Evolutionary conservation across 2,329 filamentous ascomycete genomes (phyloP).

Genomic region (Pestalotiopsis sp.): DNA sequence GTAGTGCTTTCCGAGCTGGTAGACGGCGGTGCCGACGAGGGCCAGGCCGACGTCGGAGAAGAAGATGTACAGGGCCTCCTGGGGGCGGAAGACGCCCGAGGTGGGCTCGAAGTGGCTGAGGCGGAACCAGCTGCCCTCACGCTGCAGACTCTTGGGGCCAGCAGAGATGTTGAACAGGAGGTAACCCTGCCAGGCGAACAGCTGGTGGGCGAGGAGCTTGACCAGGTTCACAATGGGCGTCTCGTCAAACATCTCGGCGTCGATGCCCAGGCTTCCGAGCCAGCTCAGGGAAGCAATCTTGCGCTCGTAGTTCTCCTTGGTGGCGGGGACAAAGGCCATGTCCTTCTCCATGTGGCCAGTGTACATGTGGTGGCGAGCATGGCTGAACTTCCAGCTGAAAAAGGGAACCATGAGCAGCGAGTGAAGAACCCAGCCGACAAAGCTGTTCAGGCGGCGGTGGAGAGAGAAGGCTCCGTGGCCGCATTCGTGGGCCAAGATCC

Average conservation of each 20-base stretch:
- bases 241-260: slow-evolving; percentile 62
- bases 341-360: slow-evolving; percentile 70
- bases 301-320: slow-evolving; percentile 36
- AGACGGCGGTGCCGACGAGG: slow-evolving; percentile 52
- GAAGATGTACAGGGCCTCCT: slow-evolving; percentile 57
- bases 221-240: slow-evolving; percentile 58
- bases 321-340: slow-evolving; percentile 63
- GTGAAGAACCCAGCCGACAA: slow-evolving; percentile 66
- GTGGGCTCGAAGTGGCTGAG: slow-evolving; percentile 63
- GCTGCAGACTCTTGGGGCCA: slow-evolving; percentile 49
- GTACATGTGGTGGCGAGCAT: slow-evolving; percentile 70
- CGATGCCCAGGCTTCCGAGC: slow-evolving; percentile 32
- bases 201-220: slow-evolving; percentile 61
- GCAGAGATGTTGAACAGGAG: slow-evolving; percentile 60
- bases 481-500: slow-evolving; percentile 73
- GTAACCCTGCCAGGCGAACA: slow-evolving; percentile 67
- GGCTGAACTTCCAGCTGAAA: slow-evolving; percentile 73
- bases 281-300: slow-evolving; percentile 34
- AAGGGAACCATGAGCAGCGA: slow-evolving; percentile 68
- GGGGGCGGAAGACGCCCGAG: slow-evolving; percentile 60
- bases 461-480: slow-evolving; percentile 70
- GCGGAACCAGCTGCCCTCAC: slow-evolving; percentile 39
- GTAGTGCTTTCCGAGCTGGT: slow-evolving; percentile 52
- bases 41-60: slow-evolving; percentile 62
- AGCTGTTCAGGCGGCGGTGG: slow-evolving; percentile 57